Base-by-base conservation (phyloP, 306 rosid species). In the Begonia fuchsioides region DNA sequence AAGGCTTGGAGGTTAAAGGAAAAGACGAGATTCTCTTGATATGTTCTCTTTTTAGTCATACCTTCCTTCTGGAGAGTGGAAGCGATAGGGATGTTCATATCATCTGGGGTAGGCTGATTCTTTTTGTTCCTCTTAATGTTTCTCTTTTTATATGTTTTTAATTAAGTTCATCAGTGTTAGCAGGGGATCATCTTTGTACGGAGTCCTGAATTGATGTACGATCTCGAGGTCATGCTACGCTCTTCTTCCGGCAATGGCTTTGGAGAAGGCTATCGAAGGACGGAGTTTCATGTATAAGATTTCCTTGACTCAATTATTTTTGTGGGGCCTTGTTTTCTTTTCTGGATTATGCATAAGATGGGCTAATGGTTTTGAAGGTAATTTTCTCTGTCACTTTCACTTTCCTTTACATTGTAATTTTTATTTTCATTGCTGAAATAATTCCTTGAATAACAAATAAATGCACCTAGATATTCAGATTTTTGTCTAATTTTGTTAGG, bases 291-390 rank as follows among this genome's bases (percentile, higher is more conserved):
- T 54, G 17, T 54, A 54, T 43, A 13, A 17, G 40, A 41, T 54
- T 7, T 54, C 39, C 81, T 12, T 88, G 93, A 6, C 49, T 83
- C 64, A 55, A 48, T 72, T 83, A 52, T 64, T 66, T 65, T 51
- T 78, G 53, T 83, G 96, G 96, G 88, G 72, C 12, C 61, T 78
- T 32, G 44, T 81, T 60, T 72, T 83, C 60, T 77, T 83, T 63
- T 61, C 66, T 67, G 78, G 87, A 66, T 74, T 76, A 20, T 87
- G 94, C 94, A 65, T 83, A 67, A 67, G 75, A 56, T 75, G 6
- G 1, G 79, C 82, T 41, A 62, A 79, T 52, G 80, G 79, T 58
- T 66, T 72, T 56, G 50, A 52, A 71, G 96, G 96, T 68, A 62
- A 49, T 56, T 41, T 40, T 51, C 45, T 45, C 43, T 40, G 13